Evolutionary conservation across 345 rosid species (phyloP).

Genomic region (Garcia nutans): DNA sequence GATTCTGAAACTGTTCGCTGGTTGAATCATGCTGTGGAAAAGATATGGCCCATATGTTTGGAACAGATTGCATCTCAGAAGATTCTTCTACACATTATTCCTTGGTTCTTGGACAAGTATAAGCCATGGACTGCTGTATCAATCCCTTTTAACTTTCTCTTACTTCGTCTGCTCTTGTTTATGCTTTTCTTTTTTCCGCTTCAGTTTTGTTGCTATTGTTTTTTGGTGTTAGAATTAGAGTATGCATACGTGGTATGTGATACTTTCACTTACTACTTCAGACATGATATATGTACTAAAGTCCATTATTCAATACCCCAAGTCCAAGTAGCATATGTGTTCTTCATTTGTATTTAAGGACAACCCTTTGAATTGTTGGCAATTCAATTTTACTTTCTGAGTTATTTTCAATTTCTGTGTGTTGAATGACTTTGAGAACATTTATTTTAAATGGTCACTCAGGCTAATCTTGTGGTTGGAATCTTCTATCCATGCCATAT

Average conservation of each 20-base stretch:
- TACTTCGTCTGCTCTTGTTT: conserved; percentile 1
- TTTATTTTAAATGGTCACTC: not conserved
- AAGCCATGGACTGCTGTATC: conserved; percentile 96
- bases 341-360: no score
- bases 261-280: no score
- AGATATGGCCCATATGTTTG: no score
- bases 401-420: not conserved
- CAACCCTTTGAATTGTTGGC: not conserved
- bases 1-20: conserved; percentile 92
- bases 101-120: conserved; percentile 96
- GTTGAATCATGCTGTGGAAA: conserved; percentile 83
- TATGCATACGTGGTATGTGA: no score
- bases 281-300: no score
- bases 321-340: no score
- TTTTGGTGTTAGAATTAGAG: no score
- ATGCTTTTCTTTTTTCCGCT: not conserved
- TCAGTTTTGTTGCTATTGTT: not conserved
- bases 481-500: not conserved
- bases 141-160: conserved; percentile 9
- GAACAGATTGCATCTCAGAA: conserved; percentile 87
- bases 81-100: conserved; percentile 85
- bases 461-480: not conserved
- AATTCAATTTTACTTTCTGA: not conserved
- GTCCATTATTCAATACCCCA: no score
- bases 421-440: not conserved